Evolutionary conservation across 2,329 filamentous ascomycete genomes (phyloP).

Genomic region (Hypoxylon sp.): DNA sequence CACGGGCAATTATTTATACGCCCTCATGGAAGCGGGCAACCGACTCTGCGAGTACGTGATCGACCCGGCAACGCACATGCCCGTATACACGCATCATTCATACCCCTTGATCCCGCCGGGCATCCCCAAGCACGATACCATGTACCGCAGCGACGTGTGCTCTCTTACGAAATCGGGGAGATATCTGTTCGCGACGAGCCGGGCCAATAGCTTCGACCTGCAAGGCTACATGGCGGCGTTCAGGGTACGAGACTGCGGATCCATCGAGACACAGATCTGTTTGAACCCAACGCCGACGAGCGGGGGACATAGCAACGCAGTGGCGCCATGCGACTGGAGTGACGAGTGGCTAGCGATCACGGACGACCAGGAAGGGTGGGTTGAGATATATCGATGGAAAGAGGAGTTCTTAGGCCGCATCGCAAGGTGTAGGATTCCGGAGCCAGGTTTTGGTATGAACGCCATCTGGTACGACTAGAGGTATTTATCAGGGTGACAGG

Average conservation of each 20-base stretch:
- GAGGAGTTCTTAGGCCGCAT: constrained; percentile 84
- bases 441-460: constrained; percentile 96
- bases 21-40: constrained; percentile 91
- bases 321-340: constrained; percentile 84
- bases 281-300: constrained; percentile 87
- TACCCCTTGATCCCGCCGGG: constrained; percentile 86
- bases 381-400: constrained; percentile 89
- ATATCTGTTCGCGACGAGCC: constrained; percentile 87
- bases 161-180: constrained; percentile 74
- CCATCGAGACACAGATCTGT: constrained; percentile 81
- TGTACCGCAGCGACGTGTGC: constrained; percentile 90
- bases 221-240: constrained; percentile 89
- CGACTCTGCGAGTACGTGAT: constrained; percentile 84
- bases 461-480: constrained; percentile 91
- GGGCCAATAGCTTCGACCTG: constrained; percentile 78
- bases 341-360: constrained; percentile 93
- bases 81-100: constrained; percentile 80
- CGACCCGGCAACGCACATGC: constrained; percentile 77
- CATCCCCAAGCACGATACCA: constrained; percentile 64
- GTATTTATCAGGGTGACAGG: too few species aligned
- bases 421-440: constrained; percentile 79
- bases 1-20: constrained; percentile 82
- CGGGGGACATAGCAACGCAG: constrained; percentile 88
- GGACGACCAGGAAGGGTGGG: constrained; percentile 86
- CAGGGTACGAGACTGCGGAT: constrained; percentile 73